Percentiles rank a stretch among this genome's conserved stretches.
Evolutionary conservation across 306 rosid species (phyloP).

Genomic region (Castanea crenata): DNA sequence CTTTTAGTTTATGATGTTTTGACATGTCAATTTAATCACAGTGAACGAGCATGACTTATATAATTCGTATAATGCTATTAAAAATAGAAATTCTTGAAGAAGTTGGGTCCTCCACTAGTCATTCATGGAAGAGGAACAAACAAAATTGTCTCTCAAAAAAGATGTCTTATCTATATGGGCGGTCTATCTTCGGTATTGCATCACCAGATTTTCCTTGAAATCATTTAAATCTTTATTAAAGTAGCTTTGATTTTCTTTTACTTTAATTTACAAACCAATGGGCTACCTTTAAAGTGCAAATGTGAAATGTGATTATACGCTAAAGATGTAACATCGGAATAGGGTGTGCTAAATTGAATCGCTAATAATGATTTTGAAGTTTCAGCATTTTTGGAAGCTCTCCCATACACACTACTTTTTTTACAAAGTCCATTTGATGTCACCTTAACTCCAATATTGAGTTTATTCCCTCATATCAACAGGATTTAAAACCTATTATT

Average conservation of each 20-base stretch:
- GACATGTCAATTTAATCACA: neutral
- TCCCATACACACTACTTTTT: neutral
- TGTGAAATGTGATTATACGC: neutral
- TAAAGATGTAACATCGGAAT: neutral
- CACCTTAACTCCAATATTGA: neutral
- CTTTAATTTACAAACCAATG: constrained; percentile 3
- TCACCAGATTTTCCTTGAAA: neutral
- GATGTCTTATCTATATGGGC: too few species aligned
- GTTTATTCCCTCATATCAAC: neutral
- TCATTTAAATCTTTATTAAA: neutral
- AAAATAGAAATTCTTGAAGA: neutral
- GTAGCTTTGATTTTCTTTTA: neutral
- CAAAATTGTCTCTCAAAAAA: neutral
- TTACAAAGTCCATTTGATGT: neutral
- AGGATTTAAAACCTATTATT: neutral
- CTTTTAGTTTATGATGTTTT: neutral
- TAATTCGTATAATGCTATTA: neutral
- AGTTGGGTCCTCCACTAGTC: neutral
- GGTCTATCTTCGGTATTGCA: neutral
- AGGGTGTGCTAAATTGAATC: neutral
- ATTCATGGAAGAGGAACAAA: neutral
- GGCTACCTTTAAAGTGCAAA: neutral
- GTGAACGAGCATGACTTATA: neutral
- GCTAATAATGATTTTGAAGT: neutral
- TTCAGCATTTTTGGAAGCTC: neutral